Conservation (phyloP, 129 eudicot genomes). For the Flaveria trinervia region DNA sequence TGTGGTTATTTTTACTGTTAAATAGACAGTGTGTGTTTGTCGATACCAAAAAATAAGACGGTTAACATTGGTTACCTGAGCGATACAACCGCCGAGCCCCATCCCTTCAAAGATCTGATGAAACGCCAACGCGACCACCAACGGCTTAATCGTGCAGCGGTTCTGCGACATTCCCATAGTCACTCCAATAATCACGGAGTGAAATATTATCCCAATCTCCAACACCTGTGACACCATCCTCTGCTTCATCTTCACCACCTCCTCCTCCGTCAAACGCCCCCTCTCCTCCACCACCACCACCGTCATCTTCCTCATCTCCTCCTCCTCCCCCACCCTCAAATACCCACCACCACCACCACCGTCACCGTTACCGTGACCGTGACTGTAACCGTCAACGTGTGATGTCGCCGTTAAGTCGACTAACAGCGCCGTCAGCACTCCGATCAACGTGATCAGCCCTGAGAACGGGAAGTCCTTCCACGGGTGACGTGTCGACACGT, state of each 20-base stretch:
- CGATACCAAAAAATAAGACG: neutral
- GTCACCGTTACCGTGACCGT: constrained; percentile 34
- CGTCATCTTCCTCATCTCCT: constrained; percentile 39
- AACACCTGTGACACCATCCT: constrained; percentile 72
- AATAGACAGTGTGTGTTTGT: no score
- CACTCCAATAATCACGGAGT: constrained; percentile 76
- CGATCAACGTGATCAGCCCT: constrained; percentile 59
- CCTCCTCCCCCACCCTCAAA: constrained; percentile 36
- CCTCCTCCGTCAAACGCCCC: constrained; percentile 45
- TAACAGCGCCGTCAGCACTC: constrained; percentile 58
- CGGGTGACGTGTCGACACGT: constrained; percentile 60
- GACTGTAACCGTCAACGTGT: constrained; percentile 51
- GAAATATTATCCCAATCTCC: constrained; percentile 85
- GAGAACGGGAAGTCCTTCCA: constrained; percentile 84
- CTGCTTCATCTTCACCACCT: constrained; percentile 58
- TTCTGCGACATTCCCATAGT: constrained; percentile 90
- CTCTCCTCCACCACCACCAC: constrained; percentile 29
- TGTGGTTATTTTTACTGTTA: no score
- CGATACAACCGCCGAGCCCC: constrained; percentile 91
- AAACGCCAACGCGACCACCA: constrained; percentile 74
- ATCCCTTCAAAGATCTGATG: constrained; percentile 84
- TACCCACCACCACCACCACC: neutral
- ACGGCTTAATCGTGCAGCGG: constrained; percentile 73
- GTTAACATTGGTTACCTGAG: constrained; percentile 54
- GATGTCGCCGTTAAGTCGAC: constrained; percentile 73